Percentiles rank a stretch among this genome's conserved stretches.
Evolutionary conservation across 805 yeast species (phyloP).

Genomic region (Pichia paraexigua): DNA sequence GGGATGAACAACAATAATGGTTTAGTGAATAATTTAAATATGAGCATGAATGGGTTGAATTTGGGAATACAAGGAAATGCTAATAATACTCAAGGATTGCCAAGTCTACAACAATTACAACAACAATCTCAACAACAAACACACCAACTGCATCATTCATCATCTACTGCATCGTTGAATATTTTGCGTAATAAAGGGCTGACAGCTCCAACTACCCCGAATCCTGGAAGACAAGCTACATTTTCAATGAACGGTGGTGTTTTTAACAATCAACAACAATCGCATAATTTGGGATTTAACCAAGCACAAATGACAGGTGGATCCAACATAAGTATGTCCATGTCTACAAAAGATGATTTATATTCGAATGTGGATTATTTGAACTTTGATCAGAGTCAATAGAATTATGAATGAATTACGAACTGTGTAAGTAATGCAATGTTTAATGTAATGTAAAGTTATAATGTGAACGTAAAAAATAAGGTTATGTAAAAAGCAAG

Average conservation of each 20-base stretch:
- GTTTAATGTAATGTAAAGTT: neutral
- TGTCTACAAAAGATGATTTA: conserved; percentile 18
- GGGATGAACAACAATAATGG: conserved; percentile 3
- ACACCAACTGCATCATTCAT: conserved; percentile 21
- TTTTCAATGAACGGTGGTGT: conserved; percentile 4
- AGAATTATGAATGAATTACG: conserved; percentile 22
- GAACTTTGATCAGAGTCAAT: conserved; percentile 13
- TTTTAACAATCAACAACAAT: neutral
- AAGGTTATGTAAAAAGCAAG: neutral
- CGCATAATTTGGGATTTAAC: conserved; percentile 13
- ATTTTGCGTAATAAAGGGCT: conserved; percentile 21
- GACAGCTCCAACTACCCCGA: conserved; percentile 17
- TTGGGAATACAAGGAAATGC: neutral
- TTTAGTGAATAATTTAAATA: neutral
- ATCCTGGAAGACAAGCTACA: conserved; percentile 13
- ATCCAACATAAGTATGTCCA: conserved; percentile 13
- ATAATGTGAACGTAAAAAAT: neutral
- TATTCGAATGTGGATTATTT: conserved; percentile 24
- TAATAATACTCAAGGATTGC: neutral
- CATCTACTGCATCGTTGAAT: conserved; percentile 26
- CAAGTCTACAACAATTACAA: conserved; percentile 12
- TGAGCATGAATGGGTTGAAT: neutral
- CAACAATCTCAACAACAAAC: conserved; percentile 16
- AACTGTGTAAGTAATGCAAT: neutral
- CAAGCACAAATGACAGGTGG: conserved; percentile 25